Conservation (phyloP, 2,329 filamentous ascomycete genomes). For the Moelleriella libera region DNA sequence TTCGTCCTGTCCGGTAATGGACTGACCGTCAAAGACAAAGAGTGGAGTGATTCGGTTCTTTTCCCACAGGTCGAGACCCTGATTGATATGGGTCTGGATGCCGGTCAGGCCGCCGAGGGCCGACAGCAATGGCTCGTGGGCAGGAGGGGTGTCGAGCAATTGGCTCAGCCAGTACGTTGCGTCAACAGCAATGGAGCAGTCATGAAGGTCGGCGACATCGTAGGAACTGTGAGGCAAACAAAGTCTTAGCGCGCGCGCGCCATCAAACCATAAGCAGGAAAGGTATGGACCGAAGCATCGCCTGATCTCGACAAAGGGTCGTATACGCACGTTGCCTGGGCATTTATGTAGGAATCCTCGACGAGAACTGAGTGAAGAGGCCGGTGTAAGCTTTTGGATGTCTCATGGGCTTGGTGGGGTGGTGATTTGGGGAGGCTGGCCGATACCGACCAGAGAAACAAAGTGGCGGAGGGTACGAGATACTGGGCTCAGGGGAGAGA, state of each 20-base stretch:
- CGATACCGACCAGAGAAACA: not conserved
- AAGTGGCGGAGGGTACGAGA: not conserved
- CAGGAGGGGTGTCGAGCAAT: slow-evolving; percentile 55
- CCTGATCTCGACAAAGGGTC: slow-evolving; percentile 4
- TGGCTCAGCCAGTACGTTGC: slow-evolving; percentile 78
- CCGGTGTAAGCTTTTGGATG: slow-evolving; percentile 1
- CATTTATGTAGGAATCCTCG: slow-evolving; percentile 24
- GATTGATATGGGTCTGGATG: slow-evolving; percentile 60
- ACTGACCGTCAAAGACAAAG: slow-evolving; percentile 86
- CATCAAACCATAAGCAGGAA: not conserved
- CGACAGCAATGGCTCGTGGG: slow-evolving; percentile 75
- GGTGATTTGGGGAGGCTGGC: not conserved
- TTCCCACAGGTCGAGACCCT: slow-evolving; percentile 61
- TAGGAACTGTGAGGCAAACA: slow-evolving; percentile 28
- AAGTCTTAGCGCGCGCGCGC: no score
- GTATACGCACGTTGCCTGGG: slow-evolving; percentile 19
- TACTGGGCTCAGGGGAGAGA: no score
- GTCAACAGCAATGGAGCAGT: slow-evolving; percentile 69
- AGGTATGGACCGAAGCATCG: not conserved
- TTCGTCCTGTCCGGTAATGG: slow-evolving; percentile 63
- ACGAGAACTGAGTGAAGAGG: slow-evolving; percentile 15
- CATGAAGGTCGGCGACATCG: slow-evolving; percentile 56
- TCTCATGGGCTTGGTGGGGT: not conserved
- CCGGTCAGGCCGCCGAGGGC: slow-evolving; percentile 82
- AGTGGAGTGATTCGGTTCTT: slow-evolving; percentile 58